Base-by-base conservation (phyloP, 352 stramenopile genomes). In the Phytophthora melonis region DNA sequence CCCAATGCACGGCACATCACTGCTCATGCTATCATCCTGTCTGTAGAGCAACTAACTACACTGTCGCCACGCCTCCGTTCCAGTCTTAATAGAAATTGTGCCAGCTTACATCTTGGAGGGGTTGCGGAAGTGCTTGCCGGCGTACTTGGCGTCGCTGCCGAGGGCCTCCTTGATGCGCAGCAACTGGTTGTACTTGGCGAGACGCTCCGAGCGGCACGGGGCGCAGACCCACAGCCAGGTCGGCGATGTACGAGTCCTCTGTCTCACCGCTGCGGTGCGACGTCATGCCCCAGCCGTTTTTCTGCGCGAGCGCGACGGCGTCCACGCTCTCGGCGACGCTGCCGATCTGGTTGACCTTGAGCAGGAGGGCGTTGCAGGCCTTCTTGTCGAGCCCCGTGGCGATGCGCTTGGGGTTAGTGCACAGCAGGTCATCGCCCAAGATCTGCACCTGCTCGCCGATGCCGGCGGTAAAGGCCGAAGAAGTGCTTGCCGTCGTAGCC, bases 271-370 rank as follows among this genome's bases (percentile, higher is more conserved):
- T 99, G 71, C 98, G 93, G 87, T 99, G 98, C 77, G 90, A 98
- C 52, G 97, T 98, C 98, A 99, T 99, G 63, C 94, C 98, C 98
- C 98, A 99, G 77, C 98, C 98, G 34, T 94, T 97, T 84, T 99
- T 95, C 94, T 99, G 99, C 32, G 98, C 96, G 85, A 99, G 96
- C 72, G 98, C 99, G 72, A 99, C 98, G 67, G 98, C 98, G 80
- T 98, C 93, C 70, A 99, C 99, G 68, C 91, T 98, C 89, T 99
- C 98, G 54, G 98, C 98, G 69, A 99, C 97, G 60, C 93, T 98
- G 79, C 98, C 98, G 81, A 99, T 99, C 90, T 99, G 98, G 94
- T 99, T 99, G 30, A 99, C 98, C 88, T 99, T 99, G 59, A 99
- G 93, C 72, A 99, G 83, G 52, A 99, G 92, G n/a, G 98, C 98